Conservation (phyloP, 495 filamentous ascomycete genomes). For the Tuber melanosporum region DNA sequence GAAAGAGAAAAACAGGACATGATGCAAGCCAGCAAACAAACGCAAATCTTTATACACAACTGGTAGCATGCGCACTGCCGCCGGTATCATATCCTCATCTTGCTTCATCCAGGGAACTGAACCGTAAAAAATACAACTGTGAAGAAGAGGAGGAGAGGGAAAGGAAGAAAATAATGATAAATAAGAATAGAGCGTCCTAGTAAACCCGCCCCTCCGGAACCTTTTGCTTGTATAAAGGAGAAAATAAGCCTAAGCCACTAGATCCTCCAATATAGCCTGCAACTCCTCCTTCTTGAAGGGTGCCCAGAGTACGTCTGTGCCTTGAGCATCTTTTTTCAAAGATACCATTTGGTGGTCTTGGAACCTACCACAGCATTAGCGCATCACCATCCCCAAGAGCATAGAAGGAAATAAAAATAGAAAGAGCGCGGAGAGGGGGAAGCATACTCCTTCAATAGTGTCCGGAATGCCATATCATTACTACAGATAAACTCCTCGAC, state of each 20-base stretch:
- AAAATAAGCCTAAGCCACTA: conserved; percentile 46
- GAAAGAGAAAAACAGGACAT: background rate
- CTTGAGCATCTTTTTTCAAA: conserved; percentile 72
- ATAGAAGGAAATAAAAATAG: background rate
- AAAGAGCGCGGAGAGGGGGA: background rate
- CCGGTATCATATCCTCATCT: background rate
- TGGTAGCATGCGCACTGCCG: background rate
- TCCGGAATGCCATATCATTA: conserved; percentile 91
- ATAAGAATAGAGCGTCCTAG: background rate
- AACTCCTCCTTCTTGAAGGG: conserved; percentile 85
- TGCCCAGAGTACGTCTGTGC: conserved; percentile 75
- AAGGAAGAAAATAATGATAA: background rate
- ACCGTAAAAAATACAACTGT: background rate
- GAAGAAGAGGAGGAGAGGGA: background rate
- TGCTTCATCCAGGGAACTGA: background rate
- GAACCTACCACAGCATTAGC: conserved; percentile 52
- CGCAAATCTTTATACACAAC: background rate
- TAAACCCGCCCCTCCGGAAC: background rate
- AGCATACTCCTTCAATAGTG: conserved; percentile 79
- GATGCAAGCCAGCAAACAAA: background rate
- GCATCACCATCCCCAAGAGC: background rate
- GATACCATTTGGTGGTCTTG: conserved; percentile 96
- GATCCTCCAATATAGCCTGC: conserved; percentile 80
- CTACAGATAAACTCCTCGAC: conserved; percentile 95
- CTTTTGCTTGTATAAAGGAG: background rate